Evolutionary conservation across 2,329 filamentous ascomycete species (phyloP).

Genomic region (Cytospora mali): DNA sequence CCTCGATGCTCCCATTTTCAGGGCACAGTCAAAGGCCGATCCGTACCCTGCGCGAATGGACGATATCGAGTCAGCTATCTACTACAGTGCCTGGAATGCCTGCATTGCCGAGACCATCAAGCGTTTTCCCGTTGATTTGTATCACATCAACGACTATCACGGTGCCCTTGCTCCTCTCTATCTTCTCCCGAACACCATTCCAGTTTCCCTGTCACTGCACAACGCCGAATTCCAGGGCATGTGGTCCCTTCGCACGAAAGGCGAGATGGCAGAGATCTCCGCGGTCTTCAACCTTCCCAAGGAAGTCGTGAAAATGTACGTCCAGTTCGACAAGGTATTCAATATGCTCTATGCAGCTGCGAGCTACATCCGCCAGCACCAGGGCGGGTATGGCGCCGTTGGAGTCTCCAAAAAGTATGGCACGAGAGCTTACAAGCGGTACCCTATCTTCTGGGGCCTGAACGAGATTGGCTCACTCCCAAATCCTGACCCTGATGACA

Average conservation of each 20-base stretch:
- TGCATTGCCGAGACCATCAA: slow-evolving; percentile 63
- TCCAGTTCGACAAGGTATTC: slow-evolving; percentile 68
- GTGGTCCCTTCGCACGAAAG: slow-evolving; percentile 64
- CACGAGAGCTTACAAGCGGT: slow-evolving; percentile 51
- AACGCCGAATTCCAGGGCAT: slow-evolving; percentile 70
- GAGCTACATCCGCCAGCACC: slow-evolving; percentile 64
- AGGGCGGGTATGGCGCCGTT: slow-evolving; percentile 66
- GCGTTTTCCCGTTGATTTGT: slow-evolving; percentile 50
- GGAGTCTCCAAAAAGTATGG: slow-evolving; percentile 69
- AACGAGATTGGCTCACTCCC: slow-evolving; percentile 62
- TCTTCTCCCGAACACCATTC: slow-evolving; percentile 62
- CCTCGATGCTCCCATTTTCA: slow-evolving; percentile 67
- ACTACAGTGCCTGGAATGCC: slow-evolving; percentile 71
- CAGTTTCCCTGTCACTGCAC: slow-evolving; percentile 64
- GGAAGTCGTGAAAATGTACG: slow-evolving; percentile 58
- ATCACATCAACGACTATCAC: slow-evolving; percentile 44
- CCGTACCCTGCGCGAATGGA: slow-evolving; percentile 70
- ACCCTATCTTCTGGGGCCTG: slow-evolving; percentile 68
- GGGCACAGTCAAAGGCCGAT: slow-evolving; percentile 60
- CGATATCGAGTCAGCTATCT: slow-evolving; percentile 64
- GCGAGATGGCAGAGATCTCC: slow-evolving; percentile 62
- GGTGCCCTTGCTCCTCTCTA: slow-evolving; percentile 59
- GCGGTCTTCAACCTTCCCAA: slow-evolving; percentile 63
- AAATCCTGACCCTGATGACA: slow-evolving; percentile 65
- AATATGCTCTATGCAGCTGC: slow-evolving; percentile 65